phyloP scores from a whole-genome alignment of 2,329 filamentous ascomycete genomes.

The Monosporascus sp. region DNA sequence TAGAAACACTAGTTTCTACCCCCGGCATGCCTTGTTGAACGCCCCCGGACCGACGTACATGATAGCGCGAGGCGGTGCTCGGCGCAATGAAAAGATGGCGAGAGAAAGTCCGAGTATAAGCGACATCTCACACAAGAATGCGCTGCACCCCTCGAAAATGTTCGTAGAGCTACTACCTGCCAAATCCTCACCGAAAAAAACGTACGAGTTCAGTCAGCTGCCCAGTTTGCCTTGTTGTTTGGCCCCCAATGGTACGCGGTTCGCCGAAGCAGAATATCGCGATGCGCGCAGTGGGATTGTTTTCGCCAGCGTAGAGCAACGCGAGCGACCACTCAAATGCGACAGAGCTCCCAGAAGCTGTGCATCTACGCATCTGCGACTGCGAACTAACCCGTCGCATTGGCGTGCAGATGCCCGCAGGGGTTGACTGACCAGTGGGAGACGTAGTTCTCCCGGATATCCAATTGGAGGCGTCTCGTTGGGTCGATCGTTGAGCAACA shows the following conservation, averaged over 20 bases:
- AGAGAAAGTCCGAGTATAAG: background rate
- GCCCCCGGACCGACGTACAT: background rate
- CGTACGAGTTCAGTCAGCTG: background rate
- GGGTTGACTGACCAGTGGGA: background rate
- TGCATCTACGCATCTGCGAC: background rate
- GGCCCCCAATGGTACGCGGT: conserved; percentile 14
- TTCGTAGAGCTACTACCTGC: conserved; percentile 8
- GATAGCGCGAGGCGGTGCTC: background rate
- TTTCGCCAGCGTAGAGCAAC: background rate
- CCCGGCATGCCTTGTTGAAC: conserved; percentile 11
- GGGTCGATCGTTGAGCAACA: background rate
- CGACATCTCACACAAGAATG: background rate
- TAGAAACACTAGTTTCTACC: background rate
- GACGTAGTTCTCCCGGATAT: background rate
- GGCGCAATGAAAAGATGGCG: background rate
- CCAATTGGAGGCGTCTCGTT: background rate
- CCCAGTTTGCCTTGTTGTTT: conserved; percentile 5
- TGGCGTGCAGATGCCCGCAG: background rate
- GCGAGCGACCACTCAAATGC: background rate
- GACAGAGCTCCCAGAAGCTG: background rate
- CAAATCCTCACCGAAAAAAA: conserved; percentile 23
- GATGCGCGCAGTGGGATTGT: background rate
- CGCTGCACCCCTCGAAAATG: conserved; percentile 16
- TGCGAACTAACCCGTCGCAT: background rate
- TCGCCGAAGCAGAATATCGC: background rate